Evolutionary conservation across 2,329 filamentous ascomycete genomes (phyloP), one percentile per base, ranked within the genome.

Genomic region (Aspergillus clavatus): DNA sequence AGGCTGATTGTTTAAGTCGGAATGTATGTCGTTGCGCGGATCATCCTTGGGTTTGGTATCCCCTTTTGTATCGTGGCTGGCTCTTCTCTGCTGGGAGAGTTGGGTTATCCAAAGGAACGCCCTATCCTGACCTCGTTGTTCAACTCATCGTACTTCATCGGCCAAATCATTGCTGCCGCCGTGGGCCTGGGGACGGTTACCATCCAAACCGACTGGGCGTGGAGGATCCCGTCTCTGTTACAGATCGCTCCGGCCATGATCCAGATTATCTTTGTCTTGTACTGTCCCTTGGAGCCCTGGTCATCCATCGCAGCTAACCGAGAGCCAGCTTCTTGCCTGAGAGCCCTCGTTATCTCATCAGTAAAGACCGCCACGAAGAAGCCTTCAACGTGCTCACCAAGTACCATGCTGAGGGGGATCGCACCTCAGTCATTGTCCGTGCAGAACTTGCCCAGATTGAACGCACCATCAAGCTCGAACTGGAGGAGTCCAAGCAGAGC

Each of bases 401-500:
- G 46, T 77, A 75, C 55, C 73, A 78, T 50, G 76, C 76, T 14
- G 78, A 80, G 53, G 78, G 75, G 2, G 69, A 80, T 40, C 56
- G 56, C 5, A 60, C 70, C 26, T 79, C 75, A 0, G 63, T 73
- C 10, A 72, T 82, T 10, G 78, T 82, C 21, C 71, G 73, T 41
- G 78, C 77, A 7, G 81, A 84, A 56, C 77, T 82, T 55, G 73
- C 73, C 0, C 78, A 84, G 59, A 84, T 84, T 52, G 68, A 75
- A 40, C 71, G 74, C 3, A 79, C 80, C 0, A 76, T 82, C 54
- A 70, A 72, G 23, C 55, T 79, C 1, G 79, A 82, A 56, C 64
- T 76, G 43, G 76, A 82, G 24, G 53, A 48, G 14, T 35, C 55
- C 7, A 58, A 56, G 7, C 50, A 56, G 38, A 50, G 53, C 11